Evolutionary conservation across 2,329 filamentous ascomycete species (phyloP), one percentile per base, ranked within the genome.

Genomic region (Fusarium citri): DNA sequence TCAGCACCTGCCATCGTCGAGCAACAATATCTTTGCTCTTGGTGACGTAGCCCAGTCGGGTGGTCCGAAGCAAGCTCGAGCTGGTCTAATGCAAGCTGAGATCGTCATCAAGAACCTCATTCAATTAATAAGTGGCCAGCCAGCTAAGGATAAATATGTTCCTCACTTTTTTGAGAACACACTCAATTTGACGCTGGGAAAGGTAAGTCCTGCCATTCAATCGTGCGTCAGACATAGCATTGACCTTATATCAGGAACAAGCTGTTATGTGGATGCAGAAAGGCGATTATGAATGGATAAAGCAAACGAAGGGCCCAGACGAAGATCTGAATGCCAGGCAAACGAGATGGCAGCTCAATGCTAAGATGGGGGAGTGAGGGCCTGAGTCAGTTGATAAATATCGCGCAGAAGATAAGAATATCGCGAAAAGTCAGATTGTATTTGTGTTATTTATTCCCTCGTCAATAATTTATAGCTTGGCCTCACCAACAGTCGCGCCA

Each of bases 51-150:
- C 70, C 0, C 50, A 60, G 1, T 55, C 63, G 1, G 64, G 69
- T 8, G 70, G 70, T 1, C 59, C 67, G 0, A 72, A 72, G 3
- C 67, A 71, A 26, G 70, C 49, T 2, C 56, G 70, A 0, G 69
- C 69, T 14, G 46, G 31, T 3, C 41, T 68, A 5, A 56, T 71
- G 41, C 70, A 72, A 5, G 42, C 47, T 0, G 54, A 71, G 20
- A 20, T 68, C 2, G 55, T 59, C 1, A 25, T 53, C 3, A 37
- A 18, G 0, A 72, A 72, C 3, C 59, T 72, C 1, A 2, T 55
- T 5, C 18, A 8, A 1, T 16, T 72, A 0, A 71, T 72, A 14
- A 41, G 23, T 1, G 9, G 16, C 0, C 1, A n/a, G n/a, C n/a
- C 20, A 2, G 48, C 42, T 0, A 14, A 41, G 1, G n/a, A 16